Conservation (phyloP, 305 asterid species). For the Striga hermonthica region DNA sequence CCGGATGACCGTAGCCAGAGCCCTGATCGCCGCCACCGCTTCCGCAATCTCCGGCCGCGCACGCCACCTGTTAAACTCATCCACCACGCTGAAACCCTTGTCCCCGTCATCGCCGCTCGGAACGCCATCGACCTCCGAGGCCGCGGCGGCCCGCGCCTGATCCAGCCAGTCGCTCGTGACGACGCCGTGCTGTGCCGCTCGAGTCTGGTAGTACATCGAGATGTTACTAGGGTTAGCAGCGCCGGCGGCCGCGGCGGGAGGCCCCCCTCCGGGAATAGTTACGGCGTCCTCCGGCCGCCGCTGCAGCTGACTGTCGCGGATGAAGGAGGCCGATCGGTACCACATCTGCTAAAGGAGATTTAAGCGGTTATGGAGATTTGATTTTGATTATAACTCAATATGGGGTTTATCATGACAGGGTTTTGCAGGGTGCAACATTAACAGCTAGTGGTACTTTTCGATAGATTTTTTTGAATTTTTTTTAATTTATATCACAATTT, state of each 20-base stretch:
- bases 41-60: slow-evolving; percentile 88
- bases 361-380: too few relatives aligned
- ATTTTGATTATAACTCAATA: too few relatives aligned
- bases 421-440: too few relatives aligned
- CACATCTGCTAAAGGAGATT: slow-evolving; percentile 37
- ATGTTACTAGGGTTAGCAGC: slow-evolving; percentile 47
- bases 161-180: slow-evolving; percentile 87
- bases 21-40: slow-evolving; percentile 97
- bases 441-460: too few relatives aligned
- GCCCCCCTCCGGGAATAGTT: slow-evolving; percentile 38
- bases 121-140: slow-evolving; percentile 26
- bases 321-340: slow-evolving; percentile 64
- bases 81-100: slow-evolving; percentile 57
- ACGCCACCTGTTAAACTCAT: slow-evolving; percentile 79
- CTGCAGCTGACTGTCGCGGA: slow-evolving; percentile 41
- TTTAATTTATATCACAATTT: too few relatives aligned
- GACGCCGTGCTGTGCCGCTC: slow-evolving; percentile 87
- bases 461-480: too few relatives aligned
- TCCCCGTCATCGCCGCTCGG: slow-evolving; percentile 42
- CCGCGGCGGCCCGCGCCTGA: slow-evolving; percentile 71
- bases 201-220: slow-evolving; percentile 71
- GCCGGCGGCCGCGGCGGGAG: slow-evolving; percentile 48
- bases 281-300: slow-evolving; percentile 40
- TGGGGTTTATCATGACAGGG: too few relatives aligned
- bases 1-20: slow-evolving; percentile 81